Base-by-base conservation (phyloP, 2,329 filamentous ascomycete genomes). In the Rhinocladiella similis region DNA sequence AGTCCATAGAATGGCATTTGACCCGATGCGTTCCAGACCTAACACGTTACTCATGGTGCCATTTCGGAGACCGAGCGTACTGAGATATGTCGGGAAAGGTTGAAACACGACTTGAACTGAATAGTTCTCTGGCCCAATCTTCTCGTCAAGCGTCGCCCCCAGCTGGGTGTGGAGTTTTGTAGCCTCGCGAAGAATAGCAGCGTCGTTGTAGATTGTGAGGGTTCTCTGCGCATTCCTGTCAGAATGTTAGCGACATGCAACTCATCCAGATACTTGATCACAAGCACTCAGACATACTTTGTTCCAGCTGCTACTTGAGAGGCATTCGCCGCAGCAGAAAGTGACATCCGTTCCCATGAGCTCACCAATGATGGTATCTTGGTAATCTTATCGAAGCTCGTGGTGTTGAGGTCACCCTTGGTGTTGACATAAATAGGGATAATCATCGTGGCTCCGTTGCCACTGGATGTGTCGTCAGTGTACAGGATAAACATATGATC, bases 41-140 rank as follows among this genome's bases (percentile, higher is more conserved):
- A 73, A 64, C 0, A 73, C 61, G 38, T 72, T 73, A 20, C 75
- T 75, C 3, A 63, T 64, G 7, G 68, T 65, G 50, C 72, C 70
- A 18, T 68, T 54, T 3, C 68, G 63, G 5, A 71, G 69, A 57
- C 74, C 65, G 36, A 69, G 68, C 5, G 68, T 68, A 1, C 75
- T 57, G 22, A 25, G 22, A 25, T 25, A 25, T 18, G 61, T 56
- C 0, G 76, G 73, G 47, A 80, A 72, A 12, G 73, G 75, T 57
- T 81, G 77, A 47, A 74, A 71, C 18, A 70, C 60, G 9, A 50
- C 61, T 48, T 63, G 61, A 16, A 67, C 61, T 12, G 59, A 59
- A 60, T 62, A 69, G 49, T 59, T 64, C 5, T 61, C 59, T 27
- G 54, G 48, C 10, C 56, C 42, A n/a, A 55, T 54, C 10, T 50